Base-by-base conservation (phyloP, 345 rosid species). In the Hypericum perforatum region DNA sequence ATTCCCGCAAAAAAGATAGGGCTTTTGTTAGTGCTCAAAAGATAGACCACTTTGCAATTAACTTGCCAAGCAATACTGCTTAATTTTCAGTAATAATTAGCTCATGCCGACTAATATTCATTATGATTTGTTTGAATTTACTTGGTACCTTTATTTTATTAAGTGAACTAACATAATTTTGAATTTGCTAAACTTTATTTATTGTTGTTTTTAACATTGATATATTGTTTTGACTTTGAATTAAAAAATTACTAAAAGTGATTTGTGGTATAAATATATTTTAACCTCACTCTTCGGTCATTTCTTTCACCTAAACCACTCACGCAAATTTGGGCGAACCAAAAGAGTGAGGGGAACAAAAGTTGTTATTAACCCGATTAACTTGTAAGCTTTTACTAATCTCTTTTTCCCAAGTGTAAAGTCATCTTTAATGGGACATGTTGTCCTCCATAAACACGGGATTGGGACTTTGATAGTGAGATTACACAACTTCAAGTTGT, bases 301-400 rank as follows among this genome's bases (percentile, higher is more conserved):
- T 22, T 15, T n/a, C 41, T 37, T 57, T 40, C 46, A 68, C 65
- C 74, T 67, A 71, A 71, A 62, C 66, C 76, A 64, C 64, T 55
- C 37, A 7, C 64, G 41, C 5, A 9, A 37, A 39, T 61, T 61
- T 5, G 39, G 12, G 57, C 12, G 4, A 37, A 51, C 50, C 13
- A 32, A 40, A 6, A 54, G 32, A 41, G 47, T 49, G 47, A 8
- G 9, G 52, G 6, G 51, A 56, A 49, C 57, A 12, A 53, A 22
- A 22, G 32, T 22, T 22, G 32, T 1, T 22, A 39, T 45, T 49
- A 38, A 41, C 13, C 39, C 43, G 15, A 29, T 9, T 22, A 22
- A 22, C 32, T 1, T 22, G 4, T n/a, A 11, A 49, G 16, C 41
- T 42, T 65, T 45, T 16, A 11, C 40, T 49, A n/a, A n/a, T 55